A percentile compares a stretch with the other conserved stretches of the same genome.
Evolutionary conservation across 192 early-diverging fungal species (phyloP).

Genomic region (Chytriomyces hyalinus): DNA sequence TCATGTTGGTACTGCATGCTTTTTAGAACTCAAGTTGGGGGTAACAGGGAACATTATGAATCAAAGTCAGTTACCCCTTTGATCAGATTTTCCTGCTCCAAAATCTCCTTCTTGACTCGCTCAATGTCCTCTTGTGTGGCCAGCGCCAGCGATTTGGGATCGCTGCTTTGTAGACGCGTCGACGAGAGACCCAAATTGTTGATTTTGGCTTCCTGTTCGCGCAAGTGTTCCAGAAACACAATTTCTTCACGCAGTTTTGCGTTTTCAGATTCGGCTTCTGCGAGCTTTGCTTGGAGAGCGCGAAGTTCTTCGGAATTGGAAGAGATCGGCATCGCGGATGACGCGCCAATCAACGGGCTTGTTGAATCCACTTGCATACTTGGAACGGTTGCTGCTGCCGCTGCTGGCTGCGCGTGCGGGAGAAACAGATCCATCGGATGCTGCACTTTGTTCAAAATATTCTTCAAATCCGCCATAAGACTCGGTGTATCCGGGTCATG

Average conservation of each 20-base stretch:
- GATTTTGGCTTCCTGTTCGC: conserved; percentile 32
- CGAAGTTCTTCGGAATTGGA: conserved; percentile 15
- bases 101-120: conserved; percentile 29
- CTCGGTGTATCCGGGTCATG: conserved; percentile 9
- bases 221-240: conserved; percentile 34
- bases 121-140: conserved; percentile 30
- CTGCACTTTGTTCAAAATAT: background rate
- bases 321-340: background rate
- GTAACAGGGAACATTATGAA: background rate
- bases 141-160: background rate
- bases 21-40: background rate
- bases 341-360: background rate
- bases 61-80: conserved; percentile 26
- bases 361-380: background rate
- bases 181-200: background rate
- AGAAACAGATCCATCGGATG: background rate
- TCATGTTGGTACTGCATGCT: conserved; percentile 36
- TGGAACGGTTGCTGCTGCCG: background rate
- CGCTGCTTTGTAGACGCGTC: background rate
- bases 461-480: conserved; percentile 6
- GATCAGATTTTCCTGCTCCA: conserved; percentile 37
- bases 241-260: conserved; percentile 21
- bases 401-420: background rate
- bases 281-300: background rate
- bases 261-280: conserved; percentile 15